Evolutionary conservation across 1,139 yeast species (phyloP).

Genomic region (Candida labiduridarum): DNA sequence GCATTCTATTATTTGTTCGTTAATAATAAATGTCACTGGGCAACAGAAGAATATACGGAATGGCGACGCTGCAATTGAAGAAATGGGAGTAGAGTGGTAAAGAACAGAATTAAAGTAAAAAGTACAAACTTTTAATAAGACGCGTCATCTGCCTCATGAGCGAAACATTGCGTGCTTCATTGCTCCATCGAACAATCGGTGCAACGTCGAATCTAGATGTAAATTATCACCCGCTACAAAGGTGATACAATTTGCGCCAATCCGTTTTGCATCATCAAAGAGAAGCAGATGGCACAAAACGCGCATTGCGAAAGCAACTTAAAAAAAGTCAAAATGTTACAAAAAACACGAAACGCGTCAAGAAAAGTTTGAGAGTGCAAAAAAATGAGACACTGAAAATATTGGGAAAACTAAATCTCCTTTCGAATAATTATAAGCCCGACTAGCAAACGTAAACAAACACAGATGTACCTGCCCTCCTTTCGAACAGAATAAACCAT

Average conservation of each 20-base stretch:
- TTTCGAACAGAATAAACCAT: not conserved
- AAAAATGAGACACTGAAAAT: not conserved
- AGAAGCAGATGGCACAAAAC: not conserved
- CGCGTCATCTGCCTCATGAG: constrained; percentile 2
- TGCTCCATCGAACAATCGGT: not conserved
- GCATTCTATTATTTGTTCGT: not conserved
- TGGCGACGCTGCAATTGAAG: not conserved
- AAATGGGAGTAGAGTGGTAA: not conserved
- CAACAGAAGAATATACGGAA: not conserved
- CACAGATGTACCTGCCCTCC: not conserved
- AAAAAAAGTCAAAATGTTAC: too few relatives aligned
- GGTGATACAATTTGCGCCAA: not conserved
- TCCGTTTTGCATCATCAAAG: not conserved
- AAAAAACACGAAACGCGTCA: constrained; percentile 5
- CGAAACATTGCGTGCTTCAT: not conserved
- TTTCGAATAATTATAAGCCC: too few relatives aligned
- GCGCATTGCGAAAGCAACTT: not conserved
- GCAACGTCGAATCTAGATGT: not conserved
- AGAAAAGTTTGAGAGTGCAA: not conserved
- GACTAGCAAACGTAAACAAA: not conserved
- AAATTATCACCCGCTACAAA: constrained; percentile 1
- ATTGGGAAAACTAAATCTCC: not conserved
- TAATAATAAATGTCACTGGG: too few relatives aligned
- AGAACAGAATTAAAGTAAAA: not conserved
- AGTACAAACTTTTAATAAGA: not conserved